Conservation (phyloP, 2,329 filamentous ascomycete genomes). For the Trichoderma afroharzianum region DNA sequence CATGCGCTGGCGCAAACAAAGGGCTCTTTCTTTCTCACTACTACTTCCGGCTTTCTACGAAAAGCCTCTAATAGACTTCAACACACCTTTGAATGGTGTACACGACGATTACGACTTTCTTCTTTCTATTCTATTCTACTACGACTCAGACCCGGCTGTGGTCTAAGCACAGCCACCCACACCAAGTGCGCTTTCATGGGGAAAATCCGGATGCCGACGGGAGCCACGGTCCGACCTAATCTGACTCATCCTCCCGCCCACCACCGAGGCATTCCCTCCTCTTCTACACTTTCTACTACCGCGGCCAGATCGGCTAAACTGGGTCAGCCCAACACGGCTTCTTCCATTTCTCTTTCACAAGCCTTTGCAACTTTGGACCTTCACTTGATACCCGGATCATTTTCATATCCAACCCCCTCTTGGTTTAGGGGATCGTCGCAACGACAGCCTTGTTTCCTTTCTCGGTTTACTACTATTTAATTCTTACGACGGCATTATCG, state of each 20-base stretch:
- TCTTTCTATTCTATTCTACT: not conserved
- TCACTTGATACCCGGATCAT: conserved; percentile 12
- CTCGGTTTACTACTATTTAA: not conserved
- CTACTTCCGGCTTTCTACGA: not conserved
- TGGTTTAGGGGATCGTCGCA: not conserved
- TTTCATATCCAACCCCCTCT: not conserved
- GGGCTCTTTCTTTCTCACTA: not conserved
- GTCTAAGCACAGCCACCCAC: conserved; percentile 5
- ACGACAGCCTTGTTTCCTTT: conserved; percentile 5
- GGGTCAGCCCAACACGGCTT: conserved; percentile 1
- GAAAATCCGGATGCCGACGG: conserved; percentile 6
- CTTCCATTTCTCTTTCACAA: not conserved
- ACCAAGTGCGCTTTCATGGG: not conserved
- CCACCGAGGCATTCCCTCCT: not conserved
- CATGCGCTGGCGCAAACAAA: conserved; percentile 7
- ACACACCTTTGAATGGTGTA: not conserved
- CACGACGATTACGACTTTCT: conserved; percentile 3
- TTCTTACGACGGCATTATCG: conserved; percentile 12
- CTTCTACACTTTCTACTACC: not conserved
- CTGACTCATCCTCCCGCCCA: conserved; percentile 2
- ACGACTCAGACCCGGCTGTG: not conserved
- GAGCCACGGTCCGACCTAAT: not conserved
- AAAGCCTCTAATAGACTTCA: not conserved
- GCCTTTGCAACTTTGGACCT: not conserved
- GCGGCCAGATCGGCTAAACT: conserved; percentile 7